Conservation (phyloP, 2,329 filamentous ascomycete species). For the Pseudogymnoascus sp. region DNA sequence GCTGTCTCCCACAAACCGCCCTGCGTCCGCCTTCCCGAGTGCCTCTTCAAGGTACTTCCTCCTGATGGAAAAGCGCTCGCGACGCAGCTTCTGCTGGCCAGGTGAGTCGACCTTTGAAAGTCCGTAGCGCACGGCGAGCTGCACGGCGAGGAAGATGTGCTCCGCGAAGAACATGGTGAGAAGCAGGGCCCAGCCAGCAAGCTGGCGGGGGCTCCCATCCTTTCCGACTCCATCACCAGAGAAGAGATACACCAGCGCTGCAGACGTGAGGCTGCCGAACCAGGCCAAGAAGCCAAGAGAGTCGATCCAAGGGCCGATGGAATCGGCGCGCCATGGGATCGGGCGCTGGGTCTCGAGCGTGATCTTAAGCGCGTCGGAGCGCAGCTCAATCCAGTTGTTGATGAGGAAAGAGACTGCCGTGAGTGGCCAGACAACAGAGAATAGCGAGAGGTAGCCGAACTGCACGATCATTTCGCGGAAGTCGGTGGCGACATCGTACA, state of each 20-base stretch:
- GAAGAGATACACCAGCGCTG: slow-evolving; percentile 87
- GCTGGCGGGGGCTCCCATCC: slow-evolving; percentile 58
- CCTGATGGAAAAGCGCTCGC: slow-evolving; percentile 72
- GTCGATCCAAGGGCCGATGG: slow-evolving; percentile 87
- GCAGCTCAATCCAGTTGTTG: slow-evolving; percentile 95
- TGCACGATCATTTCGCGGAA: slow-evolving; percentile 92
- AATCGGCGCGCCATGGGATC: slow-evolving; percentile 82
- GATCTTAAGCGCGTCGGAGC: slow-evolving; percentile 91
- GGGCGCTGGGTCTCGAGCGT: slow-evolving; percentile 83
- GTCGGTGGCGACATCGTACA: slow-evolving; percentile 85
- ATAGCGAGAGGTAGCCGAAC: slow-evolving; percentile 78
- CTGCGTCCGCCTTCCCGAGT: slow-evolving; percentile 50
- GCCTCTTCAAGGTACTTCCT: slow-evolving; percentile 57
- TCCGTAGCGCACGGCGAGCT: slow-evolving; percentile 63
- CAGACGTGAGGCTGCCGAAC: slow-evolving; percentile 82
- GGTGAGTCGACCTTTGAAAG: slow-evolving; percentile 79
- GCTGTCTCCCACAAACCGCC: slow-evolving; percentile 40
- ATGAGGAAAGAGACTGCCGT: slow-evolving; percentile 80
- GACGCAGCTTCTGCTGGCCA: slow-evolving; percentile 76
- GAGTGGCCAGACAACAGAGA: slow-evolving; percentile 93
- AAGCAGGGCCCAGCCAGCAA: slow-evolving; percentile 74
- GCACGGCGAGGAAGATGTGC: slow-evolving; percentile 77
- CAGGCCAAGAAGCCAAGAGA: slow-evolving; percentile 85
- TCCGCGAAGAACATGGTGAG: slow-evolving; percentile 79
- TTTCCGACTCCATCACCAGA: slow-evolving; percentile 59